These are phyloP conservation scores for Russula lepida DNA, from an alignment of 768 basidiomycete genomes.

Conservation along the genomic window DNA sequence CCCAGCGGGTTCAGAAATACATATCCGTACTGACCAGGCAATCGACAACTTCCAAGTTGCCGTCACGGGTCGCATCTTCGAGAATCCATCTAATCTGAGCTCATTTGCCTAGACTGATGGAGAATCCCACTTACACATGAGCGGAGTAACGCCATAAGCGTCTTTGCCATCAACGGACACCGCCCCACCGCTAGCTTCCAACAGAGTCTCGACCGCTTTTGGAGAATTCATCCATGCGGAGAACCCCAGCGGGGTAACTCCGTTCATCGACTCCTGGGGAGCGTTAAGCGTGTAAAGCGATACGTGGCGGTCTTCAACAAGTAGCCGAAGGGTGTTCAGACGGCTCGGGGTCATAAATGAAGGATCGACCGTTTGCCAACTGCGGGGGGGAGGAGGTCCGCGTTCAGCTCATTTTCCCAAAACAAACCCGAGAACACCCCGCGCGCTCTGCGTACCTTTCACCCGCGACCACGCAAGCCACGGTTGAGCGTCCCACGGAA, in stretches of 20 bases:
- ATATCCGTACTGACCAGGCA: constrained; percentile 42
- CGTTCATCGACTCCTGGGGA: constrained; percentile 60
- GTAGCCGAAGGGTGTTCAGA: constrained; percentile 46
- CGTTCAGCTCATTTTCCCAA: not conserved
- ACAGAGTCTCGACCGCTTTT: constrained; percentile 49
- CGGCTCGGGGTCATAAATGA: constrained; percentile 52
- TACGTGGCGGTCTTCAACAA: constrained; percentile 48
- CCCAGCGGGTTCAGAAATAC: not conserved
- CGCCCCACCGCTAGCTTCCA: constrained; percentile 51
- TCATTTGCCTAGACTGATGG: not conserved
- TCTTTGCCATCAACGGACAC: constrained; percentile 72
- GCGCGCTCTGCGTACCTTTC: constrained; percentile 44
- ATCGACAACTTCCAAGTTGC: constrained; percentile 56
- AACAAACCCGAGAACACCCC: not conserved
- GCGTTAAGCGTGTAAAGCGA: constrained; percentile 67
- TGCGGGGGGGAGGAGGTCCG: constrained; percentile 22
- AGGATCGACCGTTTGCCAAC: constrained; percentile 66
- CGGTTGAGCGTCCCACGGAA: constrained; percentile 47
- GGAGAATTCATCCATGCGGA: constrained; percentile 70
- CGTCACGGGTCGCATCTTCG: constrained; percentile 71
- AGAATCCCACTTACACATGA: constrained; percentile 62
- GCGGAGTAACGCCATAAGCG: constrained; percentile 63
- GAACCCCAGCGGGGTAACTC: constrained; percentile 70
- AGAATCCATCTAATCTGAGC: constrained; percentile 4
- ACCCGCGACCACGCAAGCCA: constrained; percentile 66